Evolutionary conservation across 2,329 filamentous ascomycete genomes (phyloP).

Genomic region (Zymoseptoria pseudotritici): DNA sequence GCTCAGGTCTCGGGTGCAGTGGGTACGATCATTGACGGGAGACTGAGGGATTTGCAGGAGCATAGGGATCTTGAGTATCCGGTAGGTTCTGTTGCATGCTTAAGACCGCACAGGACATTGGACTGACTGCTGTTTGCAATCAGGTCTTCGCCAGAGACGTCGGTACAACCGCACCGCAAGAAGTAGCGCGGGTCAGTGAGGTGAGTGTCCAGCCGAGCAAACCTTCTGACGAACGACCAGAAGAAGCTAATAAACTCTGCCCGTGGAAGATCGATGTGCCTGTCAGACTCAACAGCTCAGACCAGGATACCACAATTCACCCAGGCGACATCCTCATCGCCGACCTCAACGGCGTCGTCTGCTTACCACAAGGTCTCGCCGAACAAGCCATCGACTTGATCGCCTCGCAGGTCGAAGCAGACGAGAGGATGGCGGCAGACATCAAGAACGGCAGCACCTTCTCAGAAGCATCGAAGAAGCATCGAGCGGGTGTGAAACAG

Average conservation of each 20-base stretch:
- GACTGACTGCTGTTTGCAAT: neutral
- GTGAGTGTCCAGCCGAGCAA: constrained; percentile 6
- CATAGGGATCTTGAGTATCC: constrained; percentile 44
- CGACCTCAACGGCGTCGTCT: constrained; percentile 34
- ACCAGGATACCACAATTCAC: constrained; percentile 26
- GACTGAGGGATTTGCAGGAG: constrained; percentile 47
- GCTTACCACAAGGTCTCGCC: constrained; percentile 24
- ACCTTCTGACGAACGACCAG: neutral
- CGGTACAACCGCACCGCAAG: constrained; percentile 29
- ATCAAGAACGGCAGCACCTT: constrained; percentile 20
- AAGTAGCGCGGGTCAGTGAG: constrained; percentile 27
- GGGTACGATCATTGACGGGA: constrained; percentile 47
- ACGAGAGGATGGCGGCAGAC: constrained; percentile 25
- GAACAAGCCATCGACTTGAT: constrained; percentile 24
- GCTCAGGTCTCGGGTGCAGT: constrained; percentile 40
- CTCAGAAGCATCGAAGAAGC: constrained; percentile 23
- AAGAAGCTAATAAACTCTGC: neutral
- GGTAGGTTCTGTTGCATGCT: constrained; percentile 21
- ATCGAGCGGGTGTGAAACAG: constrained; percentile 22
- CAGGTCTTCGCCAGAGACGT: constrained; percentile 30
- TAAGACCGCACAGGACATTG: neutral
- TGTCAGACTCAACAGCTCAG: constrained; percentile 25
- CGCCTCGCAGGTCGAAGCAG: constrained; percentile 25
- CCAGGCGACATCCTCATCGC: constrained; percentile 34
- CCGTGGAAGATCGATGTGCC: constrained; percentile 25